Evolutionary conservation across 495 filamentous ascomycete species (phyloP), one percentile per base, ranked within the genome.

Genomic region (Trichocladium antarcticum): DNA sequence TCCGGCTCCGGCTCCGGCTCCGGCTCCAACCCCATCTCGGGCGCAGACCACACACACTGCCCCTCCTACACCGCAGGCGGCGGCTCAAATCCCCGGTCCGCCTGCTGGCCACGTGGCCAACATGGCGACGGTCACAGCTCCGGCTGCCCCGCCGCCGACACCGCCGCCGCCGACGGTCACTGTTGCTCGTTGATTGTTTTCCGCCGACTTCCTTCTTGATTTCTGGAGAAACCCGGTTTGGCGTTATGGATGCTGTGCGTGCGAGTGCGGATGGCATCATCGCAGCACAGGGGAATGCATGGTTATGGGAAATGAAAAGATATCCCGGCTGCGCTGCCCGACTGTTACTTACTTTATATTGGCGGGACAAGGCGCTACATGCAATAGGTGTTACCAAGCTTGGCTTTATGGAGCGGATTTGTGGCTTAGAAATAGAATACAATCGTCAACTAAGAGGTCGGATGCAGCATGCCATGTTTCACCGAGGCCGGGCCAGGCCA

Each of bases 401-500:
- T 10, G 11, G 31, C 31, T 32, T 32, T 32, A 6, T 10, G 31
- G 12, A 32, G 31, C 31, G 5, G 27, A 10, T 11, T 32, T 32
- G 3, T 32, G 31, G 12, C 9, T 32, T 14, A 10, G 11, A 32
- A 5, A 32, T 11, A 10, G 12, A 32, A 32, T 32, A 32, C n/a
- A n/a, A n/a, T n/a, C n/a, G n/a, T n/a, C n/a, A n/a, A n/a, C n/a
- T n/a, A n/a, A n/a, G n/a, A n/a, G n/a, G n/a, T n/a, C n/a, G n/a
- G n/a, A n/a, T n/a, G n/a, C n/a, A n/a, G n/a, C n/a, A n/a, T n/a
- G n/a, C n/a, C n/a, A n/a, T n/a, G n/a, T n/a, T n/a, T n/a, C 68
- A 77, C 54, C 70, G 70, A 46, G 81, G 83, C 58, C 49, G 55
- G 9, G 80, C 79, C 0, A 61, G 9, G 80, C 79, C 0, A 61